Percentiles rank a stretch among this genome's conserved stretches.
These are phyloP conservation scores for Kurtzmaniella quercitrusa DNA, from an alignment of 1,139 yeast genomes.

Conservation along the genomic window DNA sequence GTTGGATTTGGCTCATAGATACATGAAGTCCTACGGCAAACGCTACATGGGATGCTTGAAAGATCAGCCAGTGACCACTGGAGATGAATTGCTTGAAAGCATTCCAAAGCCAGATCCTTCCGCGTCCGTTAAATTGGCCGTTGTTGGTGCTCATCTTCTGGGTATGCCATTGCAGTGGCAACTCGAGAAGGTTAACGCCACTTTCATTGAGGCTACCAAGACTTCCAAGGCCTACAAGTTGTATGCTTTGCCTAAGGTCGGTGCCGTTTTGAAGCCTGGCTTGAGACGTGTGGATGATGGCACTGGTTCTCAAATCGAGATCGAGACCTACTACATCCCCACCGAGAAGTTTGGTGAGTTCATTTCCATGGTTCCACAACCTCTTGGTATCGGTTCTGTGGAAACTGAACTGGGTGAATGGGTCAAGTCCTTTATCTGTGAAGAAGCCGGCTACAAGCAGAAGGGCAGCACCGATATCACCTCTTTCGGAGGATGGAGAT, in stretches of 20 bases:
- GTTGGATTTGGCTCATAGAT: conserved; percentile 74
- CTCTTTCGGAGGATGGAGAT: conserved; percentile 81
- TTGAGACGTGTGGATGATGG: conserved; percentile 57
- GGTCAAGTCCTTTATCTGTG: conserved; percentile 93
- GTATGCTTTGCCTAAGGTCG: conserved; percentile 78
- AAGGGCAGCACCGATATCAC: conserved; percentile 79
- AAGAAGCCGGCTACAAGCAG: conserved; percentile 72
- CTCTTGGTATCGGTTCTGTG: conserved; percentile 90
- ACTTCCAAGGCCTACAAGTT: conserved; percentile 73
- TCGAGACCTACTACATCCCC: conserved; percentile 85
- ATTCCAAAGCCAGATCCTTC: conserved; percentile 30
- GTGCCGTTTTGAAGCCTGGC: conserved; percentile 87
- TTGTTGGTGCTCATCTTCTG: conserved; percentile 90
- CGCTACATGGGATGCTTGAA: conserved; percentile 40
- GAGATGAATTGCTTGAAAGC: conserved; percentile 30
- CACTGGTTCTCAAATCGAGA: conserved; percentile 56
- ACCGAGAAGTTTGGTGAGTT: conserved; percentile 72
- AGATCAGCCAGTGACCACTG: conserved; percentile 29
- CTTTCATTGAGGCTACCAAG: conserved; percentile 56
- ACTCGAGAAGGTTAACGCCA: conserved; percentile 79
- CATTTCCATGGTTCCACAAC: conserved; percentile 85
- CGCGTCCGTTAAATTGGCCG: conserved; percentile 58
- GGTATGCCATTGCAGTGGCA: conserved; percentile 96
- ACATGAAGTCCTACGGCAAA: conserved; percentile 38
- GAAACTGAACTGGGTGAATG: conserved; percentile 75